Evolutionary conservation across 179 eudicot species (phyloP).

Genomic region (Beta corolliflora): DNA sequence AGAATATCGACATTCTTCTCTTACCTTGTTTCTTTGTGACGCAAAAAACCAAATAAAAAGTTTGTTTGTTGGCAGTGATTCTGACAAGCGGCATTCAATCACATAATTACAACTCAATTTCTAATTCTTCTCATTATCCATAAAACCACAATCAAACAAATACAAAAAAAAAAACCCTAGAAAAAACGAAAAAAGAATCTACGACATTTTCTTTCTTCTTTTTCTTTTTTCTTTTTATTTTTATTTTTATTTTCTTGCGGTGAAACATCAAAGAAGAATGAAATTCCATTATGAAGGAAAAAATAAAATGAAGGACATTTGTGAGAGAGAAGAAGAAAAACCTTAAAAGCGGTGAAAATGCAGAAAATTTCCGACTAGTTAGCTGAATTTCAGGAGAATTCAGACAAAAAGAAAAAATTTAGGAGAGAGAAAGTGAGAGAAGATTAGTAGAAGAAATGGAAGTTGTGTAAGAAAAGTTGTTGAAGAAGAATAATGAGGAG

Average conservation of each 20-base stretch:
- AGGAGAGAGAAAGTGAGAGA: background rate
- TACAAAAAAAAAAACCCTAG: background rate
- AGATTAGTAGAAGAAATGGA: no score
- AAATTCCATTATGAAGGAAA: background rate
- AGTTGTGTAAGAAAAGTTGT: background rate
- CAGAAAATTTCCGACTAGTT: background rate
- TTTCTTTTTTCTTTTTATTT: no score
- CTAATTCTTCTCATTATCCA: background rate
- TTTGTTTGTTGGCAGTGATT: slow-evolving; percentile 1
- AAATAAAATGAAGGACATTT: background rate
- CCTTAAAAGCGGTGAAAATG: background rate
- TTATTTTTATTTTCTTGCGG: background rate
- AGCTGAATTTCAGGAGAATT: background rate
- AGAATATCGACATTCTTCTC: background rate
- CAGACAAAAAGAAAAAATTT: background rate
- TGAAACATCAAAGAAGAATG: background rate
- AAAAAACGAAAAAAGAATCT: background rate
- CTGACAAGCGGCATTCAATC: slow-evolving; percentile 5
- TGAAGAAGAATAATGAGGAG: background rate
- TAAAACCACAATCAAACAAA: slow-evolving; percentile 1
- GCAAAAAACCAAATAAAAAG: background rate
- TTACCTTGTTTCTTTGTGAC: background rate
- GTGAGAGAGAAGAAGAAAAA: background rate
- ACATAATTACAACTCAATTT: background rate
- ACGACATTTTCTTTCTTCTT: background rate